Conservation (phyloP, 495 filamentous ascomycete species). For the Xylaria bambusicola region DNA sequence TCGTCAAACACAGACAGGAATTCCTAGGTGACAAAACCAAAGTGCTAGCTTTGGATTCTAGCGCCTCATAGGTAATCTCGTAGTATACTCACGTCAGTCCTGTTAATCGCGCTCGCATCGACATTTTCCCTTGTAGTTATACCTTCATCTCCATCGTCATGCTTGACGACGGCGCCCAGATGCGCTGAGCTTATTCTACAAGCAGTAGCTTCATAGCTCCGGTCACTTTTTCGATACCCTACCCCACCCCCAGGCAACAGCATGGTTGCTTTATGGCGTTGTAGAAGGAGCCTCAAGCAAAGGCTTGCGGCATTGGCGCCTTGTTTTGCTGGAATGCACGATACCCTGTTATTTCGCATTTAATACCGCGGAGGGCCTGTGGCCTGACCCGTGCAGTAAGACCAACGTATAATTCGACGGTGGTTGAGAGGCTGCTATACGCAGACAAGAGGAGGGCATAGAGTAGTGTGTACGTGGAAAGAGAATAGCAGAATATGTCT, state of each 20-base stretch:
- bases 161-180: slow-evolving; percentile 1
- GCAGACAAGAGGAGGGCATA: slow-evolving; percentile 17
- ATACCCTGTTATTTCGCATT: slow-evolving; percentile 11
- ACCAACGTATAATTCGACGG: not conserved
- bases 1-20: slow-evolving; percentile 73
- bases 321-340: slow-evolving; percentile 18
- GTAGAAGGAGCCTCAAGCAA: slow-evolving; percentile 3
- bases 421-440: not conserved
- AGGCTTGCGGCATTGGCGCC: slow-evolving; percentile 6
- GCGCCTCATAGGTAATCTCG: slow-evolving; percentile 31
- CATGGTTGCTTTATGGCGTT: slow-evolving; percentile 11
- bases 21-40: slow-evolving; percentile 55
- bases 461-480: slow-evolving; percentile 8
- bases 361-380: not conserved
- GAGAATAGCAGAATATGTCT: slow-evolving; percentile 1
- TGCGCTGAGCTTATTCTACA: not conserved
- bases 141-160: not conserved
- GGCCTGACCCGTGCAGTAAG: not conserved
- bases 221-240: slow-evolving; percentile 15
- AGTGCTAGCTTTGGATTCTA: slow-evolving; percentile 45
- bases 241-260: slow-evolving; percentile 1
- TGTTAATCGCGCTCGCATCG: slow-evolving; percentile 13
- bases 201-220: slow-evolving; percentile 6
- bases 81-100: slow-evolving; percentile 34
- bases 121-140: slow-evolving; percentile 25